Base-by-base conservation (phyloP, 345 rosid genomes). In the Melaleuca alternifolia region DNA sequence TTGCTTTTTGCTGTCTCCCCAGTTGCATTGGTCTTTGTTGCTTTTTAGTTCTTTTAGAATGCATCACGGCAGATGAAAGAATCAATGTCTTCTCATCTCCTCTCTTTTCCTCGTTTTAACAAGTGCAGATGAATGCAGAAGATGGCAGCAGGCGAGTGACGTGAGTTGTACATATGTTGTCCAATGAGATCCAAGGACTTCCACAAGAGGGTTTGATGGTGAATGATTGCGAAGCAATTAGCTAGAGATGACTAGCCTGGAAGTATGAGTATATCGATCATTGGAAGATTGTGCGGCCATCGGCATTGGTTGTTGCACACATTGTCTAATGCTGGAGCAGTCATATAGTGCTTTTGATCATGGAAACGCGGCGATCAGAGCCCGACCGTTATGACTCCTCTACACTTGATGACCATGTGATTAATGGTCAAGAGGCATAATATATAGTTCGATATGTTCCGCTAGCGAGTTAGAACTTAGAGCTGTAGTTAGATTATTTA, bases 221-320 rank as follows among this genome's bases (percentile, higher is more conserved):
- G 37, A 71, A 37, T 71, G 79, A 71, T 33, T 0, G 4, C 48
- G 3, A 71, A 71, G 79, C 48, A 18, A 71, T 71, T 21, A 10
- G 79, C 79, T 33, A 71, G 81, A 71, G 81, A 71, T 37, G 1
- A 71, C 18, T 18, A 33, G 48, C 26, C 26, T 5, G 46, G 23
- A 37, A 71, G 48, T 71, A 71, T 3, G 2, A 71, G 79, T 37
- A 18, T 18, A 33, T 2, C 33, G 48, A 41, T 33, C 48, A 33
- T 71, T 0, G 0, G 79, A 71, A 71, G 79, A 10, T 18, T 71
- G 13, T 6, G 0, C 0, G 6, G 6, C 24, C 2, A 0, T 71
- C 1, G 7, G 26, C 81, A 18, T 48, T 18, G 48, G 48, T 71
- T 37, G 6, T 37, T 5, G 48, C 20, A 1, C 26, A 2, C 11